Base-by-base conservation (phyloP, 192 early-diverging fungal genomes). In the Bifiguratus adelaidae region DNA sequence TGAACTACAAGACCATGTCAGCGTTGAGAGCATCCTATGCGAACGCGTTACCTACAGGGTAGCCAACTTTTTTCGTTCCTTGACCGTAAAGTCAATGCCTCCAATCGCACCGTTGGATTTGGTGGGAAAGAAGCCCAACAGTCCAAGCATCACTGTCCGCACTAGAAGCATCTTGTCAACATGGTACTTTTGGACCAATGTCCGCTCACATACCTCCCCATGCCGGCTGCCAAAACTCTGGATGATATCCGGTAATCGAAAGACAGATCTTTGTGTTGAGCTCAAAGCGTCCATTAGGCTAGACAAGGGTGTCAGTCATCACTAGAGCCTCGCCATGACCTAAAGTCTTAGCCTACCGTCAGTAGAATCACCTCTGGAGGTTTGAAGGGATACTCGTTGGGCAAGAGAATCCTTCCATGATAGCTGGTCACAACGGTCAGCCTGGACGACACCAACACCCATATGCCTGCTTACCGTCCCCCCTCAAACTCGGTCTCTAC, bases 351-450 rank as follows among this genome's bases (percentile, higher is more conserved):
- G 30, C 55, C 47, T 69, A 77, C 78, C 11, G 88, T 90, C 35
- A 85, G 49, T 54, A 90, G 78, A 53, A 83, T 78, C 23, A 90
- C 64, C 28, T 79, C 73, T 16, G 88, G 88, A 37, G 88, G 88
- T 51, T 89, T 88, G 58, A 95, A 95, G 29, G 95, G 95, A 50
- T 98, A 98, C 48, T 98, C 91, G 19, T 76, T 68, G n/a, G 95
- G 95, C 35, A 98, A 77, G 2, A 94, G 52, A 34, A 98, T 79
- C 27, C 90, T 66, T 0, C 95, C 95, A 66, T 98, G 95, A 65
- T 93, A 94, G 35, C 71, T 70, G 19, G 15, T 25, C 32, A 47
- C 24, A 33, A 63, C n/a, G n/a, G n/a, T n/a, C n/a, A n/a, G n/a
- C 3, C 15, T 13, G 16, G 23, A 48, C 18, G 16, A 41, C n/a